Evolutionary conservation across 2,329 filamentous ascomycete genomes (phyloP).

Genomic region (Trichoderma oligosporum): DNA sequence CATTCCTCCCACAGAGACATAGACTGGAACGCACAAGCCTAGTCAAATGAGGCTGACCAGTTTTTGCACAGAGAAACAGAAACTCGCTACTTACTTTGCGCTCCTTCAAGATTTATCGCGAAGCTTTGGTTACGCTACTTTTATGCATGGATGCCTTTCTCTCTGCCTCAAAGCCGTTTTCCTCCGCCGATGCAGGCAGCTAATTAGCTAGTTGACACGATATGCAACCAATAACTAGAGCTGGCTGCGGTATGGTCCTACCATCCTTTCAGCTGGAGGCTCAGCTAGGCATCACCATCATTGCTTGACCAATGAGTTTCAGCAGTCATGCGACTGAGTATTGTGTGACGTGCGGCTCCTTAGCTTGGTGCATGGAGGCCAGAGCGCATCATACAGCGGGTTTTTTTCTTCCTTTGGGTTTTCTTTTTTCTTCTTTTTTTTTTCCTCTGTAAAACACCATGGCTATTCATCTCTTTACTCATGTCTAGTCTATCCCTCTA

Average conservation of each 20-base stretch:
- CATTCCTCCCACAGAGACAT: conserved; percentile 10
- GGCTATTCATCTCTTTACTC: background rate
- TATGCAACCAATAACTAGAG: conserved; percentile 14
- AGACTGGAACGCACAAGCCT: conserved; percentile 1
- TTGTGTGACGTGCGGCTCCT: background rate
- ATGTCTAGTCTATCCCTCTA: background rate
- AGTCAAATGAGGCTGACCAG: background rate
- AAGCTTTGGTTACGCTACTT: background rate
- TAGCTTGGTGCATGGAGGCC: conserved; percentile 5
- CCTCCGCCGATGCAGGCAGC: conserved; percentile 4
- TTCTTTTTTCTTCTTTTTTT: background rate
- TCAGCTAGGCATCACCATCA: conserved; percentile 12
- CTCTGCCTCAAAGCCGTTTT: background rate
- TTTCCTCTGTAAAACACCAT: background rate
- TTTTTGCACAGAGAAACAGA: background rate
- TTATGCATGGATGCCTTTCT: conserved; percentile 16
- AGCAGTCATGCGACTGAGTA: conserved; percentile 12
- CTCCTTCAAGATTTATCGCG: background rate
- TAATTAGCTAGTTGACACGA: background rate
- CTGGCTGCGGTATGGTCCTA: conserved; percentile 7
- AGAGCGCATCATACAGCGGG: background rate
- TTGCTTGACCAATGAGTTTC: background rate
- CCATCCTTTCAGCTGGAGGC: conserved; percentile 10
- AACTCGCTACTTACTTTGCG: background rate
- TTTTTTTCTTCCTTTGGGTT: background rate